Evolutionary conservation across 2,329 filamentous ascomycete genomes (phyloP), one percentile per base, ranked within the genome.

Genomic region (Nothophaeocryptopus gaeumannii): DNA sequence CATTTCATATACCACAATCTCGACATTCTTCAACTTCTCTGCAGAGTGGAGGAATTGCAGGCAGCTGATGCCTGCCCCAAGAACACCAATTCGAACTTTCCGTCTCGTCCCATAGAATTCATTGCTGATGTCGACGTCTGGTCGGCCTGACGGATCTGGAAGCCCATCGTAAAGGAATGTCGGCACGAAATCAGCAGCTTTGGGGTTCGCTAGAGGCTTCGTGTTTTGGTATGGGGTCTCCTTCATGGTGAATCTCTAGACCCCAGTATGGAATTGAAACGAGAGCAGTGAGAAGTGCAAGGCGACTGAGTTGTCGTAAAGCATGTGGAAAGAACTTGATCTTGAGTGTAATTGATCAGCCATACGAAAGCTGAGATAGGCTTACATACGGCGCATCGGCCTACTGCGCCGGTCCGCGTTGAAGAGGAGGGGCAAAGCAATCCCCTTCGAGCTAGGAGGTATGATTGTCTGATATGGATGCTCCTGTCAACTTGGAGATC

Each of bases 1-100:
- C 59, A 51, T 51, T 52, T 61, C 58, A 26, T 58, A 61, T 7
- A 59, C 57, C 16, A 58, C 57, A 5, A 58, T 54, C 12, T 59
- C 57, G 39, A 58, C 50, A 40, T 58, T 51, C 45, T 50, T 46
- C 26, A 59, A 31, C 39, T 39, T 42, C 33, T 57, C 56, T 3
- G 56, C 56, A 12, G 50, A 55, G 36, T 58, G 56, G n/a, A 59
- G 42, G 39, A 58, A 59, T 31, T 59, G 53, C n/a, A 59, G 33
- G 10, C 57, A 46, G 35, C 54, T 58, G 39, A 58, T 58, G n/a
- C 57, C 57, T 2, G 57, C 57, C 31, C 57, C 57, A 13, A 59
- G 45, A 5, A 59, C 50, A 14, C 53, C 57, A 26, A 59, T 47
- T 2, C 55, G 55, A 4, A 58, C 34, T 35, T 56, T 59, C 13